These are phyloP conservation scores for Polyplosphaeria fusca DNA, from an alignment of 495 filamentous ascomycete species.

Conservation along the genomic window DNA sequence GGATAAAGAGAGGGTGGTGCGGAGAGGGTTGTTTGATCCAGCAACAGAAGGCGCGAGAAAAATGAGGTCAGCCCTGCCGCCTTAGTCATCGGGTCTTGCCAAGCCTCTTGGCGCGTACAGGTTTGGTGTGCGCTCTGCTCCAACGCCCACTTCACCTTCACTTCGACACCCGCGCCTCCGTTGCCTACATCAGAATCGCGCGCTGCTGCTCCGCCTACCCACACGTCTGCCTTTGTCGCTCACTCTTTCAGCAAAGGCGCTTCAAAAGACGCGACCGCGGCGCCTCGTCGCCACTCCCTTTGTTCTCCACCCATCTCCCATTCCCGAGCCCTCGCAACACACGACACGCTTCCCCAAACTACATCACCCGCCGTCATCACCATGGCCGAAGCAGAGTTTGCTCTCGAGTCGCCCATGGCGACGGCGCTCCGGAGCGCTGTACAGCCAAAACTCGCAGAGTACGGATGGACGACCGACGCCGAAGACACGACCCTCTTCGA, in stretches of 20 bases:
- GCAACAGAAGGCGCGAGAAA: neutral
- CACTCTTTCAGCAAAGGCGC: neutral
- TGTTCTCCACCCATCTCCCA: conserved; percentile 1
- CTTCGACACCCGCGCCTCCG: neutral
- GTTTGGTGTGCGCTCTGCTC: neutral
- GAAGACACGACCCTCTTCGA: conserved; percentile 86
- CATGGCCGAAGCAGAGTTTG: conserved; percentile 73
- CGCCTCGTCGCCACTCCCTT: conserved; percentile 20
- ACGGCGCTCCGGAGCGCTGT: conserved; percentile 74
- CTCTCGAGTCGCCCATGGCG: conserved; percentile 72
- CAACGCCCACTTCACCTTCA: neutral
- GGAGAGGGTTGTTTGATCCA: too few relatives aligned
- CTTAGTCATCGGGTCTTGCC: neutral
- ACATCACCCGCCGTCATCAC: conserved; percentile 5
- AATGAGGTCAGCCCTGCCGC: neutral
- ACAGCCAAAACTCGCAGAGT: conserved; percentile 91
- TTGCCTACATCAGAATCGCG: neutral
- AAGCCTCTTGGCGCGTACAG: neutral
- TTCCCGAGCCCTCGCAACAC: neutral
- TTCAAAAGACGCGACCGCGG: conserved; percentile 12
- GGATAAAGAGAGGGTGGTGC: too few relatives aligned
- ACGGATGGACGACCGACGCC: conserved; percentile 79
- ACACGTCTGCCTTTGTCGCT: conserved; percentile 4
- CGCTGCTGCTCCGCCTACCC: neutral
- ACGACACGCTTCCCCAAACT: neutral